Conservation (phyloP, 2,329 filamentous ascomycete genomes). For the Fusarium pininemorale region DNA sequence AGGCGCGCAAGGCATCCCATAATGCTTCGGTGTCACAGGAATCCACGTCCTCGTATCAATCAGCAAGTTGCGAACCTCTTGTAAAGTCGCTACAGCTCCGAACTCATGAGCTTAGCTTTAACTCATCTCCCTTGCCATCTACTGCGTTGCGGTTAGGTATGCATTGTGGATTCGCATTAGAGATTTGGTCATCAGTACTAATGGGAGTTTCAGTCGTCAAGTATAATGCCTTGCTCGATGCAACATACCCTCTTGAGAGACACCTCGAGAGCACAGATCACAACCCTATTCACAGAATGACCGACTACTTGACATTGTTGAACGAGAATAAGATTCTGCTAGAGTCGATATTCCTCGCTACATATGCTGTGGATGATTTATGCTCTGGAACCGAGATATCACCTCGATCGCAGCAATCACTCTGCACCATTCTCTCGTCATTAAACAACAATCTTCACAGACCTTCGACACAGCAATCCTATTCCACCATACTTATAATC, state of each 20-base stretch:
- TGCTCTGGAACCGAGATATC: background rate
- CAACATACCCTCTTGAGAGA: background rate
- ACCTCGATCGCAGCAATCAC: background rate
- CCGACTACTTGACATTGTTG: background rate
- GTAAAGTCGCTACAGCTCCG: background rate
- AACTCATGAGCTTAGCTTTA: background rate
- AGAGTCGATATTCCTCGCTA: background rate
- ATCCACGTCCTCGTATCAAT: rapidly evolving
- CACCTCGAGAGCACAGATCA: background rate
- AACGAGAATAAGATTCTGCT: background rate
- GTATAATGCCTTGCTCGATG: background rate
- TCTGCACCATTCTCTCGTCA: background rate
- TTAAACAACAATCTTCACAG: background rate
- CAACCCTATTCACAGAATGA: background rate
- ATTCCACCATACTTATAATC: background rate
- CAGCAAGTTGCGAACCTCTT: background rate
- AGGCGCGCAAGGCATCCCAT: background rate
- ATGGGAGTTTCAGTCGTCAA: background rate
- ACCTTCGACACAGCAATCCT: background rate
- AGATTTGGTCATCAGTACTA: background rate
- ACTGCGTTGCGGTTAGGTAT: background rate
- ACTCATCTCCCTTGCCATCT: background rate
- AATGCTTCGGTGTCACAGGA: no score
- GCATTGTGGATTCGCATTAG: rapidly evolving
- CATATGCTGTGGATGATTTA: background rate